Evolutionary conservation across 306 rosid species (phyloP), one percentile per base, ranked within the genome.

Genomic region (Rubus idaeus): DNA sequence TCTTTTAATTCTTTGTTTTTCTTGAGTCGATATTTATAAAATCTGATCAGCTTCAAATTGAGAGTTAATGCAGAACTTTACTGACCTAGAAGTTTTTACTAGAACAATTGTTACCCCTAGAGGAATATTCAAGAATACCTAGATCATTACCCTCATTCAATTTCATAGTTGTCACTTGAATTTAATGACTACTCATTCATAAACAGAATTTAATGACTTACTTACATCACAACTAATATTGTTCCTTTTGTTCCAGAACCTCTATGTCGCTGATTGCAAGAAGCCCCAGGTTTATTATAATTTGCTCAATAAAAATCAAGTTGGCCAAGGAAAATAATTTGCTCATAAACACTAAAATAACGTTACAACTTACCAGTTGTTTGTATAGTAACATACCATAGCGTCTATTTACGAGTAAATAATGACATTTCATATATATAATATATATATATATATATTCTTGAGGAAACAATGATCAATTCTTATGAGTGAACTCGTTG

Each of bases 251-350:
- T 82, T 65, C 75, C 85, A 94, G 98, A 89, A 77, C 37, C 85
- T 89, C 13, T 90, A 84, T 65, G 77, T 51, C 63, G 37, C 85
- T 41, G 85, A 84, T 37, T 84, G 81, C 88, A 86, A 70, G 85
- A 90, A 83, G 84, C 98, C 98, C n/a, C 74, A 81, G 75, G 68
- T 87, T 75, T 91, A 80, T 83, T 84, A 87, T 78, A 83, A 94
- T 84, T 78, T 89, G 23, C 87, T 94, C 8, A 73, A 73, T 46
- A 44, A 79, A 57, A 83, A 80, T 78, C 49, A 75, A 70, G 17
- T 16, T 52, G 23, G 10, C 20, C 16, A 5, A 30, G 8, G 1
- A 70, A 49, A 23, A 23, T 23, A 23, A 23, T 23, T 23, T 23
- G 26, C 26, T 23, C 26, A 23, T 23, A 5, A 13, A 23, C 37